Conservation (phyloP, 176 grass and related monocot species). For the Musa itinerans region DNA sequence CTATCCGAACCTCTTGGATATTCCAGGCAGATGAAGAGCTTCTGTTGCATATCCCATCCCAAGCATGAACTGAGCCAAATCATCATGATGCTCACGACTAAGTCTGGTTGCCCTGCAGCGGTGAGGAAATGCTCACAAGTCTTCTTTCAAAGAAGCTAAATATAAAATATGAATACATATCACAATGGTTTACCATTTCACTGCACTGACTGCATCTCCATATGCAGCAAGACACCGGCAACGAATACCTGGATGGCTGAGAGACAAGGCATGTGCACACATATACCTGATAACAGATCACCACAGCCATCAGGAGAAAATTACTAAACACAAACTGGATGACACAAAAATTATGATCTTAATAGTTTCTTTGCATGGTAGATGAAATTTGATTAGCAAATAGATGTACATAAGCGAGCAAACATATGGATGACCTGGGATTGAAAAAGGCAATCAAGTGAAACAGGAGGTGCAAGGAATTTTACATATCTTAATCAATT, state of each 20-base stretch:
- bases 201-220: slow-evolving; percentile 96
- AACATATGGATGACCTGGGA: background rate
- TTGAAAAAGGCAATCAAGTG: too few species aligned
- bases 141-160: slow-evolving; percentile 2
- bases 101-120: slow-evolving; percentile 85
- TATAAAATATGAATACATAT: slow-evolving; percentile 11
- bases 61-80: slow-evolving; percentile 98
- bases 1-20: slow-evolving; percentile 68
- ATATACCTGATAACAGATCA: slow-evolving; percentile 58
- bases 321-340: background rate
- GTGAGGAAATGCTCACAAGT: slow-evolving; percentile 14
- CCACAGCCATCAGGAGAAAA: background rate
- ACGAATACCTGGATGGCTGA: slow-evolving; percentile 97
- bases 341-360: too few species aligned
- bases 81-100: slow-evolving; percentile 92
- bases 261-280: slow-evolving; percentile 96
- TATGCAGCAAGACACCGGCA: slow-evolving; percentile 96
- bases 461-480: too few species aligned
- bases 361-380: background rate
- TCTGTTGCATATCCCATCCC: slow-evolving; percentile 99
- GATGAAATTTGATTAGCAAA: background rate
- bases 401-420: background rate
- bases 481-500: background rate
- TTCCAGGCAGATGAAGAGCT: slow-evolving; percentile 99
- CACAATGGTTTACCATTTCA: slow-evolving; percentile 67